A percentile compares a stretch with the other conserved stretches of the same genome.
Evolutionary conservation across 345 rosid genomes (phyloP).

Genomic region (Odontarrhena argentea): DNA sequence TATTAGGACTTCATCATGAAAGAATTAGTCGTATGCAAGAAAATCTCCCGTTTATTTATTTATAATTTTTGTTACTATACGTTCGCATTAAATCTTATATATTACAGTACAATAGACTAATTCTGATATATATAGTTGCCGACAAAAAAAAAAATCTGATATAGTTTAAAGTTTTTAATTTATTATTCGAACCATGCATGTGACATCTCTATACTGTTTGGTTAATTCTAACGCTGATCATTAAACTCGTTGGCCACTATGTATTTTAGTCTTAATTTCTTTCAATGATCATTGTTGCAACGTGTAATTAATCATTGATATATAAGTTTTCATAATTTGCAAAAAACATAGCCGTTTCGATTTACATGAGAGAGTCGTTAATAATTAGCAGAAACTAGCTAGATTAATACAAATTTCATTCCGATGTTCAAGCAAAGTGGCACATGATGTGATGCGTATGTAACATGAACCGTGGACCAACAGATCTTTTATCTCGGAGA

Average conservation of each 20-base stretch:
- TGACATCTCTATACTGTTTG: too few relatives aligned
- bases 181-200: too few relatives aligned
- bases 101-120: too few relatives aligned
- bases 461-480: conserved; percentile 29
- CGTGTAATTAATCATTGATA: conserved; percentile 20
- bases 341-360: conserved; percentile 10
- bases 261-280: background rate
- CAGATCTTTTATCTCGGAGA: conserved; percentile 40
- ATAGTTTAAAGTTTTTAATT: too few relatives aligned
- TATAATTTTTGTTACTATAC: too few relatives aligned
- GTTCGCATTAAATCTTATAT: too few relatives aligned
- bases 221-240: too few relatives aligned
- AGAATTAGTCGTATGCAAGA: too few relatives aligned
- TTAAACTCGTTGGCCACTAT: background rate
- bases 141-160: too few relatives aligned
- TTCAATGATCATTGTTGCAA: background rate
- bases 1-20: too few relatives aligned
- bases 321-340: background rate
- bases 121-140: too few relatives aligned
- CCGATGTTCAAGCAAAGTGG: conserved; percentile 34
- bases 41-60: too few relatives aligned
- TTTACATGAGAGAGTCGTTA: background rate
- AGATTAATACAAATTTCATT: background rate
- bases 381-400: conserved; percentile 1
- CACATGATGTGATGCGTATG: conserved; percentile 32